phyloP scores from a whole-genome alignment of 2,329 filamentous ascomycete species.

The Trichoderma simmonsii region DNA sequence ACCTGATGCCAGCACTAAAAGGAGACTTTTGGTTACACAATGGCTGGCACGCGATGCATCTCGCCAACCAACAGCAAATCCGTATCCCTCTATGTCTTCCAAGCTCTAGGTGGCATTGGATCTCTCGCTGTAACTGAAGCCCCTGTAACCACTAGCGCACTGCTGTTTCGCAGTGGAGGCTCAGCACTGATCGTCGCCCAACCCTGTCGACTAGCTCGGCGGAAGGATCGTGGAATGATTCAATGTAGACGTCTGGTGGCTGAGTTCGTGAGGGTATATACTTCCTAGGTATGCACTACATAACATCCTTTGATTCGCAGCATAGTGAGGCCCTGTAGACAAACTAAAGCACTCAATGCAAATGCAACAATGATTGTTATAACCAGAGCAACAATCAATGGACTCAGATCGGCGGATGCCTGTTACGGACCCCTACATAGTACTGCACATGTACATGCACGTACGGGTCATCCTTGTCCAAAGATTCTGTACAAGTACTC shows the following conservation, averaged over 20 bases:
- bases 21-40: not conserved
- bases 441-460: not conserved
- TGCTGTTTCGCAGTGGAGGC: conserved; percentile 5
- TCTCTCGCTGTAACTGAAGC: not conserved
- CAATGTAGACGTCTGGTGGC: not conserved
- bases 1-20: not conserved
- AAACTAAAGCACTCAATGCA: not conserved
- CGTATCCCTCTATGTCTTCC: not conserved
- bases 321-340: not conserved
- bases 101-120: not conserved
- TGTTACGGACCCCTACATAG: not conserved
- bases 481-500: not conserved
- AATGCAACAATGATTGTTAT: not conserved
- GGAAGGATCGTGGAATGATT: not conserved
- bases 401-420: not conserved
- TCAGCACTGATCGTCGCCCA: not conserved
- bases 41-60: not conserved
- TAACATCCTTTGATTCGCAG: too few relatives aligned
- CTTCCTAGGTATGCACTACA: not conserved
- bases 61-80: not conserved
- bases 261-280: not conserved
- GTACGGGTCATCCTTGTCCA: not conserved
- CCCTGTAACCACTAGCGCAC: conserved; percentile 12
- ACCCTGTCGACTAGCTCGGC: not conserved
- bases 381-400: not conserved